Evolutionary conservation across 495 filamentous ascomycete species (phyloP).

Genomic region (Acidiella bohemica): DNA sequence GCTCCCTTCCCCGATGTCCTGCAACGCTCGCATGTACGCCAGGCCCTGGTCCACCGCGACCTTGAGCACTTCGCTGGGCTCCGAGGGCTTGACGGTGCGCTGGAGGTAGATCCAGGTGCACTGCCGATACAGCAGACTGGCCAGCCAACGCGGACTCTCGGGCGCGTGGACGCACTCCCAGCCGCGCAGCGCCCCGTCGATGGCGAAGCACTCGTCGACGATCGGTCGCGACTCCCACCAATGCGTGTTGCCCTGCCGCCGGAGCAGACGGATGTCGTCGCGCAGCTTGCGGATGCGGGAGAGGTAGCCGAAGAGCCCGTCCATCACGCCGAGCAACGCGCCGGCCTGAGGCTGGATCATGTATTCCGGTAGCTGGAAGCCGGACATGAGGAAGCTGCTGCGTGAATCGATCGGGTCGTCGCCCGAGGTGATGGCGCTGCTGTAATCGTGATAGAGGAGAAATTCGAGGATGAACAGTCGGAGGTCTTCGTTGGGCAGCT

Average conservation of each 20-base stretch:
- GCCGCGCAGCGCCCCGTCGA: constrained; percentile 60
- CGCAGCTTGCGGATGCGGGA: constrained; percentile 68
- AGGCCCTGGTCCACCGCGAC: constrained; percentile 70
- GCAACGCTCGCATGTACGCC: constrained; percentile 45
- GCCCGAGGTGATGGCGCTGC: constrained; percentile 62
- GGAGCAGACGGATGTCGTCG: constrained; percentile 58
- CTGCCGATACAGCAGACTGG: constrained; percentile 73
- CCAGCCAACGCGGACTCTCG: constrained; percentile 58
- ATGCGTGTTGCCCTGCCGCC: constrained; percentile 48
- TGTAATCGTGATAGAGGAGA: constrained; percentile 81
- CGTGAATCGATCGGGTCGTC: constrained; percentile 33
- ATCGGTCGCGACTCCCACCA: constrained; percentile 62
- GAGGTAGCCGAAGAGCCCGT: constrained; percentile 70
- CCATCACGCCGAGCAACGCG: constrained; percentile 69
- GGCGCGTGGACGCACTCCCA: constrained; percentile 62
- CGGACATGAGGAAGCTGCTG: constrained; percentile 41
- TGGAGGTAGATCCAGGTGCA: constrained; percentile 85
- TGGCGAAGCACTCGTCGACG: constrained; percentile 59
- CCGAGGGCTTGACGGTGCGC: constrained; percentile 67
- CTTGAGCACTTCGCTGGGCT: constrained; percentile 42
- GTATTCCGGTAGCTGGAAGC: constrained; percentile 51
- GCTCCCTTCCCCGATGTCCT: constrained; percentile 36
- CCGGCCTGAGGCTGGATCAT: constrained; percentile 63
- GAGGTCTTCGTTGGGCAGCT: constrained; percentile 43
- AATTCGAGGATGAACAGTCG: constrained; percentile 78